Evolutionary conservation across 2,329 filamentous ascomycete genomes (phyloP).

Genomic region (Calonectria pauciramosa): DNA sequence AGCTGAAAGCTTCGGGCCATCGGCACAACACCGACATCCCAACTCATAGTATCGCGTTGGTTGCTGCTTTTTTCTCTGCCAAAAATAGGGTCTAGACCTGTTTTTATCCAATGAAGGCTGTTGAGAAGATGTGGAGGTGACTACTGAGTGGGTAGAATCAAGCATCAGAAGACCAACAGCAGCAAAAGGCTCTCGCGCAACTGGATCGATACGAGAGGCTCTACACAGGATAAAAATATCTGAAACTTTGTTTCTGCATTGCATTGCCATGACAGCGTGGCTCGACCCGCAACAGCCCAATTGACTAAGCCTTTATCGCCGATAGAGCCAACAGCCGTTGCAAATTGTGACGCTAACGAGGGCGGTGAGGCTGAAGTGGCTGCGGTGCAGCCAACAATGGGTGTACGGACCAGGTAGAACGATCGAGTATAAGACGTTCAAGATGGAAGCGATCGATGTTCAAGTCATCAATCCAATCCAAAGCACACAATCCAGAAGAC

Average conservation of each 20-base stretch:
- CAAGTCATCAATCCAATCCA: background rate
- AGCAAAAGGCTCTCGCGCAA: background rate
- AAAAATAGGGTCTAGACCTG: background rate
- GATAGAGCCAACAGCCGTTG: background rate
- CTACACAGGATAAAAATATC: background rate
- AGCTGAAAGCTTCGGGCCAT: background rate
- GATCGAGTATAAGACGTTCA: background rate
- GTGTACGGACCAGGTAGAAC: background rate
- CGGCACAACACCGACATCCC: background rate
- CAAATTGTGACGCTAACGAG: background rate
- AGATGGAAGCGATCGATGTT: background rate
- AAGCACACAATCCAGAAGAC: too few species aligned
- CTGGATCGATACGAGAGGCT: background rate
- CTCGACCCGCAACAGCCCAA: background rate
- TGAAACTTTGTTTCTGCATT: background rate
- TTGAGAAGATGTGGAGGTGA: background rate
- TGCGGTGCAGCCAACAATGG: background rate
- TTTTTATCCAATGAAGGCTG: background rate
- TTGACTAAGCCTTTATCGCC: background rate
- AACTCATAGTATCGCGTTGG: background rate
- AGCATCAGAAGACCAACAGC: background rate
- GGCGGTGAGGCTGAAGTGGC: background rate
- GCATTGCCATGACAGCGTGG: background rate
- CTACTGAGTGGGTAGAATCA: background rate
- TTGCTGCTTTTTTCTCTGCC: background rate